A percentile compares a stretch with the other conserved stretches of the same genome.
These are phyloP conservation scores for Trametes cingulata DNA, from an alignment of 768 basidiomycete species.

Conservation along the genomic window DNA sequence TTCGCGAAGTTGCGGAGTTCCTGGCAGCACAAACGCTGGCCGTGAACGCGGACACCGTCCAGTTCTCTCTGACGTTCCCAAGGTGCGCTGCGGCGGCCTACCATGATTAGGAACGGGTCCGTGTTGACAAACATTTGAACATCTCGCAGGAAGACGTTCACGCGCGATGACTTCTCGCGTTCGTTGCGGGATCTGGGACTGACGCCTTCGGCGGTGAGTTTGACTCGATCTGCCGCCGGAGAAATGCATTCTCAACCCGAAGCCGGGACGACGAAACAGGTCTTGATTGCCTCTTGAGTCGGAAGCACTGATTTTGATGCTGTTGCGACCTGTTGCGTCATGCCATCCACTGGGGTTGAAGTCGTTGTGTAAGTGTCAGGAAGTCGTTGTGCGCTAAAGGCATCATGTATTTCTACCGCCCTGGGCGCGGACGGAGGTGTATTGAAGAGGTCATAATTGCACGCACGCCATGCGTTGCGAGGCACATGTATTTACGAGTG, in stretches of 20 bases:
- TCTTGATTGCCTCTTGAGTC: constrained; percentile 29
- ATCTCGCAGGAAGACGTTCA: constrained; percentile 70
- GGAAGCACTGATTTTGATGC: neutral
- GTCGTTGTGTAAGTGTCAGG: neutral
- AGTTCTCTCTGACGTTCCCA: constrained; percentile 81
- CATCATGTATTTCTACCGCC: neutral
- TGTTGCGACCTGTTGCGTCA: constrained; percentile 4
- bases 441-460: neutral
- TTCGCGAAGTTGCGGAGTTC: constrained; percentile 86
- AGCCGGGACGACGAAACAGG: constrained; percentile 17
- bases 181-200: constrained; percentile 82
- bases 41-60: constrained; percentile 77
- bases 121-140: neutral
- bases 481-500: neutral
- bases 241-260: neutral
- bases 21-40: constrained; percentile 71
- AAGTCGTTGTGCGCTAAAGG: neutral
- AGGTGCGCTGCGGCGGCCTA: constrained; percentile 49
- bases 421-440: neutral
- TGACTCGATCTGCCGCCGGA: neutral
- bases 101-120: neutral
- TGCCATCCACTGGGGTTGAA: neutral
- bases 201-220: constrained; percentile 81
- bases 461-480: too few relatives aligned
- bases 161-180: constrained; percentile 71